Evolutionary conservation across 768 basidiomycete genomes (phyloP).

Genomic region (Mycena pura): DNA sequence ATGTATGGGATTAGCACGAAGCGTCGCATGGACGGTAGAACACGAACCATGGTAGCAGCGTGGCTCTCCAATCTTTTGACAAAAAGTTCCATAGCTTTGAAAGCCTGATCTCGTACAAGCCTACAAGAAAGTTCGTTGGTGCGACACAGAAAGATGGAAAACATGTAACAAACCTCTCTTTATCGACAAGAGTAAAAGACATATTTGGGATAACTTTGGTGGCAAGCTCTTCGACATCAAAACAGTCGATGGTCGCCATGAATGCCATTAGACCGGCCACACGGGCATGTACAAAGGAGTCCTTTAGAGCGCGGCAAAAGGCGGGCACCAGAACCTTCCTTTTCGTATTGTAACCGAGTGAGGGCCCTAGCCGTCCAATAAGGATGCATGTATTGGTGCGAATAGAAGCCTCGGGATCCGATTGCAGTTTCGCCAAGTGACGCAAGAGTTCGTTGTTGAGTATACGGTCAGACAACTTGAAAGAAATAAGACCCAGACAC

Average conservation of each 20-base stretch:
- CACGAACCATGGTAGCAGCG: constrained; percentile 80
- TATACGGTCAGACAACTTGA: constrained; percentile 85
- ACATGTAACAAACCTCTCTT: constrained; percentile 76
- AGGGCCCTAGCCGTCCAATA: constrained; percentile 87
- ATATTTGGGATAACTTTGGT: constrained; percentile 89
- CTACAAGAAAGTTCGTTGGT: constrained; percentile 45
- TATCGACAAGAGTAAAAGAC: constrained; percentile 81
- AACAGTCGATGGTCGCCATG: constrained; percentile 93
- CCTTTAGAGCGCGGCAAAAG: constrained; percentile 88
- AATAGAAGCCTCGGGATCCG: constrained; percentile 92
- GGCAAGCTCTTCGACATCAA: constrained; percentile 87
- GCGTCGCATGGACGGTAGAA: neutral
- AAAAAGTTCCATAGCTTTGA: constrained; percentile 90
- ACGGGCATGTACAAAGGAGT: constrained; percentile 89
- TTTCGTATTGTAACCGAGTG: constrained; percentile 86
- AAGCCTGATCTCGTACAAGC: constrained; percentile 93
- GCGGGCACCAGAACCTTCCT: constrained; percentile 97
- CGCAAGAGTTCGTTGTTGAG: constrained; percentile 97
- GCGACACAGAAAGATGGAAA: neutral
- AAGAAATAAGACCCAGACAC: neutral
- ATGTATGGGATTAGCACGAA: neutral
- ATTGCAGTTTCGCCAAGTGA: constrained; percentile 90
- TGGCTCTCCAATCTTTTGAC: constrained; percentile 83
- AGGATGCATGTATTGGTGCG: constrained; percentile 98
- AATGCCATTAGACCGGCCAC: constrained; percentile 96